Percentiles rank a stretch among this genome's conserved stretches.
Evolutionary conservation across 2,329 filamentous ascomycete genomes (phyloP).

Genomic region (Fusarium abutilonis): DNA sequence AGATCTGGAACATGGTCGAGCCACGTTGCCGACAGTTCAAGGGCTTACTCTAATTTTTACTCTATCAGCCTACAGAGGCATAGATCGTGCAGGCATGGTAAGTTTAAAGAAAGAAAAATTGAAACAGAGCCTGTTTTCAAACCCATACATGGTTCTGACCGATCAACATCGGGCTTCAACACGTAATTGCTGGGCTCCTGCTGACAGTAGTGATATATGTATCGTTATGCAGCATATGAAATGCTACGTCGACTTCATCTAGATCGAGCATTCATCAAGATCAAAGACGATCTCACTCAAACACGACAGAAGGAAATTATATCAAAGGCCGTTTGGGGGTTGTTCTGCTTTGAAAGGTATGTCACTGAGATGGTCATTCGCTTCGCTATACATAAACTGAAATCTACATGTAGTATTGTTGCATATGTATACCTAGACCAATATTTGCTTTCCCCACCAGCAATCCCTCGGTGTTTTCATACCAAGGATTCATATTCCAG

Average conservation of each 20-base stretch:
- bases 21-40: conserved; percentile 37
- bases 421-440: conserved; percentile 24
- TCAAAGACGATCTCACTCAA: conserved; percentile 6
- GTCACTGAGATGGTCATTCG: not conserved
- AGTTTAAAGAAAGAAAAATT: not conserved
- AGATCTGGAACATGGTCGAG: conserved; percentile 33
- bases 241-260: conserved; percentile 30
- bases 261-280: conserved; percentile 8
- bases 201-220: conserved; percentile 18
- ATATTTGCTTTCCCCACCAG: conserved; percentile 19
- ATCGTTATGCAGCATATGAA: conserved; percentile 37
- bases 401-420: conserved; percentile 5
- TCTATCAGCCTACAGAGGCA: conserved; percentile 21
- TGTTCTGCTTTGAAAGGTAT: conserved; percentile 39
- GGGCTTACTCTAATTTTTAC: conserved; percentile 34
- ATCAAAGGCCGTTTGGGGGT: conserved; percentile 29
- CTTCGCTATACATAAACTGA: not conserved
- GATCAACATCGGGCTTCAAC: not conserved
- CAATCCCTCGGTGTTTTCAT: conserved; percentile 17
- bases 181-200: not conserved
- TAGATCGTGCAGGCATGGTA: conserved; percentile 28
- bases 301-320: conserved; percentile 6
- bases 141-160: not conserved
- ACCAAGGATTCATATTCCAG: not conserved
- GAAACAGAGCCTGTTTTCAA: not conserved